Percentiles rank a stretch among this genome's conserved stretches.
phyloP scores from a whole-genome alignment of 306 rosid species.

The Abrus pulchellus region DNA sequence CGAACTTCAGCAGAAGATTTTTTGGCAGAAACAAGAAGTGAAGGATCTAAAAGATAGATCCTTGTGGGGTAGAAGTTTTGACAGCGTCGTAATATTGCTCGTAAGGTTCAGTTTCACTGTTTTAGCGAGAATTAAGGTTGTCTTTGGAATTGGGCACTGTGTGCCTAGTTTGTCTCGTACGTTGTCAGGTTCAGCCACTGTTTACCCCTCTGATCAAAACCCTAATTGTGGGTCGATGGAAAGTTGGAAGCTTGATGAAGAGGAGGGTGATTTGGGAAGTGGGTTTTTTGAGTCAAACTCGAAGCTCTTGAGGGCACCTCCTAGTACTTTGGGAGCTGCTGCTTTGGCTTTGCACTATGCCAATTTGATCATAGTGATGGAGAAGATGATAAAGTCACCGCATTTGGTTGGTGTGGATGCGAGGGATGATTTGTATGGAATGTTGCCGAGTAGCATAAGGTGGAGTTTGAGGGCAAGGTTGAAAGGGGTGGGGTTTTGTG shows the following conservation, averaged over 20 bases:
- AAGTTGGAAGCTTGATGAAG: slow-evolving; percentile 37
- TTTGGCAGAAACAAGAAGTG: slow-evolving; percentile 86
- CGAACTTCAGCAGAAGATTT: slow-evolving; percentile 85
- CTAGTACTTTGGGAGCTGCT: slow-evolving; percentile 70
- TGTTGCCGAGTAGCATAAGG: slow-evolving; percentile 78
- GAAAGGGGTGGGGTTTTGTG: slow-evolving; percentile 84
- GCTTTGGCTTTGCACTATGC: slow-evolving; percentile 88
- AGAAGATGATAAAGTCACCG: slow-evolving; percentile 92
- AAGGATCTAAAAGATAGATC: slow-evolving; percentile 81
- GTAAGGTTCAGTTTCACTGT: slow-evolving; percentile 75
- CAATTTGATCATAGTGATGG: slow-evolving; percentile 85
- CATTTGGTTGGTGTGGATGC: slow-evolving; percentile 90
- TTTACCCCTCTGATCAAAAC: slow-evolving; percentile 78
- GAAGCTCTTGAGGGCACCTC: slow-evolving; percentile 67
- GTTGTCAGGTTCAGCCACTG: slow-evolving; percentile 76
- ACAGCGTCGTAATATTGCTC: slow-evolving; percentile 66
- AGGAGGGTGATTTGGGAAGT: background rate
- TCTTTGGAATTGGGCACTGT: slow-evolving; percentile 69
- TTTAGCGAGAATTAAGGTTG: slow-evolving; percentile 78
- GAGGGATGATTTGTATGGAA: slow-evolving; percentile 81
- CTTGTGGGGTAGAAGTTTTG: slow-evolving; percentile 80
- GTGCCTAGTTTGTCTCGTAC: slow-evolving; percentile 66
- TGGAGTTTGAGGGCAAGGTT: slow-evolving; percentile 63
- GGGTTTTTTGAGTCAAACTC: slow-evolving; percentile 76
- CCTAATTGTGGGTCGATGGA: slow-evolving; percentile 64